phyloP scores from a whole-genome alignment of 192 early-diverging fungal species.

The Umbelopsis isabellina region DNA sequence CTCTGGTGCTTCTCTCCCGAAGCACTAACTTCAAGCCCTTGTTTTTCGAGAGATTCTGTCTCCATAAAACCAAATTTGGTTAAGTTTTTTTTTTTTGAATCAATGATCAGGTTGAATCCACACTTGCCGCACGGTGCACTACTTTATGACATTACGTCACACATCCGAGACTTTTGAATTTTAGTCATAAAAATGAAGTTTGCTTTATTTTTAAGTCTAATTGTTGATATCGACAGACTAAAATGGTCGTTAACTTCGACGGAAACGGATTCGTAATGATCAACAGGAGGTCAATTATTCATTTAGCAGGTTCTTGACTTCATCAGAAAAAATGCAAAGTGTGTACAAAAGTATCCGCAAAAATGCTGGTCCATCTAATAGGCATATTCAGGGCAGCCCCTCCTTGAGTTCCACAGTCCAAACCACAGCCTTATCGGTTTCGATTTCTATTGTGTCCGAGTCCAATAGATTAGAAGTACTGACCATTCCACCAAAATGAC shows the following conservation, averaged over 20 bases:
- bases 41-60: not conserved
- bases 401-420: conserved; percentile 78
- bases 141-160: too few relatives aligned
- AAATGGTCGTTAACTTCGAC: not conserved
- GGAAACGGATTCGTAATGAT: too few relatives aligned
- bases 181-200: too few relatives aligned
- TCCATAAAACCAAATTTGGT: conserved; percentile 1
- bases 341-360: not conserved
- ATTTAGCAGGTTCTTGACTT: too few relatives aligned
- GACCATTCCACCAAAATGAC: conserved; percentile 72
- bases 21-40: too few relatives aligned
- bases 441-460: conserved; percentile 56
- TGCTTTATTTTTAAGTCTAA: too few relatives aligned
- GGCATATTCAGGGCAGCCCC: not conserved
- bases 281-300: too few relatives aligned
- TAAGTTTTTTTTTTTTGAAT: not conserved
- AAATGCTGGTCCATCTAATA: too few relatives aligned
- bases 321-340: not conserved
- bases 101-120: not conserved
- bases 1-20: not conserved
- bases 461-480: conserved; percentile 86
- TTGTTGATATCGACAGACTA: not conserved
- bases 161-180: too few relatives aligned
- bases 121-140: too few relatives aligned
- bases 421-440: conserved; percentile 72